Evolutionary conservation across 2,329 filamentous ascomycete species (phyloP).

Genomic region (Penicillium sp.): DNA sequence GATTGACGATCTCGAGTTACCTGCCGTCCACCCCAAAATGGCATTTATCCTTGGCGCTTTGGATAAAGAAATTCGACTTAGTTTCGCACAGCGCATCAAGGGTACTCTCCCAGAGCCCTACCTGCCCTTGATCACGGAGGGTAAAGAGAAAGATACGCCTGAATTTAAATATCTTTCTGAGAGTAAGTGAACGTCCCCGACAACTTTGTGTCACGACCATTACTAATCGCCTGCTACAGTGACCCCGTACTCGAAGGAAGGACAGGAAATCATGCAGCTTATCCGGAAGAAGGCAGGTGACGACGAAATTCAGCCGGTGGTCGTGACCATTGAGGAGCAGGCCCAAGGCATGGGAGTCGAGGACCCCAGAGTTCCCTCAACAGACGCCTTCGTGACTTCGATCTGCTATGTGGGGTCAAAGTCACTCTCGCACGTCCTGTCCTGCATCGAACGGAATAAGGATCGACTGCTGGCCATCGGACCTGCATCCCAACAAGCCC

Average conservation of each 20-base stretch:
- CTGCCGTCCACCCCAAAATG: slow-evolving; percentile 79
- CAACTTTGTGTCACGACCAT: background rate
- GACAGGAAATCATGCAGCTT: slow-evolving; percentile 73
- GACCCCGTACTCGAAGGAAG: slow-evolving; percentile 78
- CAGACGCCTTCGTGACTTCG: slow-evolving; percentile 88
- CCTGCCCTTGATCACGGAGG: slow-evolving; percentile 72
- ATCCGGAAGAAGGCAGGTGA: slow-evolving; percentile 81
- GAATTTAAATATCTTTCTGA: slow-evolving; percentile 85
- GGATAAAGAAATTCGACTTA: slow-evolving; percentile 95
- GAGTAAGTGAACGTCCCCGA: slow-evolving; percentile 51
- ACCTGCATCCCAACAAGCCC: slow-evolving; percentile 68
- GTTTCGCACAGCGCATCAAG: slow-evolving; percentile 93
- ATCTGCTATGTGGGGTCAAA: slow-evolving; percentile 94
- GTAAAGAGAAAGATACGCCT: slow-evolving; percentile 92
- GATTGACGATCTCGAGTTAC: slow-evolving; percentile 75
- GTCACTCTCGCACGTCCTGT: slow-evolving; percentile 91
- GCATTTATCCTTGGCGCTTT: slow-evolving; percentile 87
- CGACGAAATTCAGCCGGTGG: slow-evolving; percentile 77
- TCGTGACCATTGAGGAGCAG: slow-evolving; percentile 76
- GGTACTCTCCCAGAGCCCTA: slow-evolving; percentile 86
- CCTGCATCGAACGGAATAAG: slow-evolving; percentile 92
- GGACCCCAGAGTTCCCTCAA: slow-evolving; percentile 80
- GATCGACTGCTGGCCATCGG: slow-evolving; percentile 79
- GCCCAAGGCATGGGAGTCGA: slow-evolving; percentile 65
- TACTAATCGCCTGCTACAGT: slow-evolving; percentile 49